Conservation (phyloP, 2,329 filamentous ascomycete species). For the Hymenoscyphus occultus region DNA sequence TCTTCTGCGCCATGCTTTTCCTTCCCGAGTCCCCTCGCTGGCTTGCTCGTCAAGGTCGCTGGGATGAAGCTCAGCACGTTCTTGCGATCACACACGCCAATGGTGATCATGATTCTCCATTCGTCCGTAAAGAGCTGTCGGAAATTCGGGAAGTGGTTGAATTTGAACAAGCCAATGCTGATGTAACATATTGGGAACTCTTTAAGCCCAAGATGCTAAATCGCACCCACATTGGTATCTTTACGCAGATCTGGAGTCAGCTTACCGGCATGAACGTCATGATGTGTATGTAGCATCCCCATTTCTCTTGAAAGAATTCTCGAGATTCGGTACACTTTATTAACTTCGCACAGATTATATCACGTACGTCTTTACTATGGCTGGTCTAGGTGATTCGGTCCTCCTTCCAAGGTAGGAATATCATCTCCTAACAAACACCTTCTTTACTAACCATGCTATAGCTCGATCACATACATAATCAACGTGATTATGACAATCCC, state of each 20-base stretch:
- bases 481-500: conserved; percentile 78
- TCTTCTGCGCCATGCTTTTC: conserved; percentile 57
- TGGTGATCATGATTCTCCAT: conserved; percentile 61
- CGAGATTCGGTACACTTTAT: conserved; percentile 48
- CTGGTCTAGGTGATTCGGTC: conserved; percentile 58
- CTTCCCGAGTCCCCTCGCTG: conserved; percentile 62
- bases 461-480: conserved; percentile 61
- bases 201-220: conserved; percentile 73
- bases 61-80: conserved; percentile 53
- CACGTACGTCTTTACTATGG: conserved; percentile 67
- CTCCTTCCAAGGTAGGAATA: conserved; percentile 49
- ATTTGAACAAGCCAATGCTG: conserved; percentile 66
- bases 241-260: conserved; percentile 74
- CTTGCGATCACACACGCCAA: conserved; percentile 54
- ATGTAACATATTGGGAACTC: conserved; percentile 70
- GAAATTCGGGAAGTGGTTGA: conserved; percentile 77
- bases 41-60: conserved; percentile 60
- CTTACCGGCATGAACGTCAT: conserved; percentile 74
- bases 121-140: conserved; percentile 64
- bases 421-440: background rate
- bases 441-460: background rate
- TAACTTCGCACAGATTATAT: conserved; percentile 27
- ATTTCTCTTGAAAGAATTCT: background rate
- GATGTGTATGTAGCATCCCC: conserved; percentile 60
- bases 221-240: conserved; percentile 67